Base-by-base conservation (phyloP, 2,329 filamentous ascomycete species). In the Pestalotiopsis sp. region DNA sequence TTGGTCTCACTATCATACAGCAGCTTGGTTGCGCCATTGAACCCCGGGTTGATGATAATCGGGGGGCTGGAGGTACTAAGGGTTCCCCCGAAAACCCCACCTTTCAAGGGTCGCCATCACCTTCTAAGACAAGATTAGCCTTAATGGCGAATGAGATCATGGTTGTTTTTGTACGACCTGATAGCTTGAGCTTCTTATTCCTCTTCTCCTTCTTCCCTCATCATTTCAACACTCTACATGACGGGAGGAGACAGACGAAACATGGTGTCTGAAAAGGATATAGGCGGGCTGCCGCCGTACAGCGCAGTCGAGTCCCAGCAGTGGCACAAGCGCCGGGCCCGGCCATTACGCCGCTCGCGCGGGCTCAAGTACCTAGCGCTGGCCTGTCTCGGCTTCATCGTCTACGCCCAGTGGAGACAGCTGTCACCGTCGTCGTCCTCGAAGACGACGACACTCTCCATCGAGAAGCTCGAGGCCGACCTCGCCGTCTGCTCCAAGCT, bases 401-500 rank as follows among this genome's bases (percentile, higher is more conserved):
- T 80, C n/a, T 82, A 83, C 66, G 81, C 83, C 0, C 84, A 86
- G 70, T 86, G 84, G 83, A 77, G 75, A 70, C 84, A 85, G 70
- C 71, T 85, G 4, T 72, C 73, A 5, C 63, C 68, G 1, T 38
- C 62, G 4, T 40, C 73, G 11, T 69, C 63, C 38, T 40, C 57
- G 45, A 13, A 49, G 65, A 36, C 41, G 23, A 69, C 57, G 72
- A 17, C 63, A 20, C 78, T 91, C 3, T 91, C 89, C 1, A 70
- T 83, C 25, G 79, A 85, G 60, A 85, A 83, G 73, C 81, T 92
- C 25, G 79, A 84, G 45, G 80, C 83, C 13, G 85, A 92, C 72
- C 78, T 90, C 25, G 81, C 80, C 17, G 85, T 83, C 1, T 92
- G 90, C 78, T 80, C 83, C 40, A 84, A 83, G 75, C 82, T 92